Percentiles rank a stretch among this genome's conserved stretches.
phyloP scores from a whole-genome alignment of 1,139 yeast genomes.

The Saccharomyces hybrid region DNA sequence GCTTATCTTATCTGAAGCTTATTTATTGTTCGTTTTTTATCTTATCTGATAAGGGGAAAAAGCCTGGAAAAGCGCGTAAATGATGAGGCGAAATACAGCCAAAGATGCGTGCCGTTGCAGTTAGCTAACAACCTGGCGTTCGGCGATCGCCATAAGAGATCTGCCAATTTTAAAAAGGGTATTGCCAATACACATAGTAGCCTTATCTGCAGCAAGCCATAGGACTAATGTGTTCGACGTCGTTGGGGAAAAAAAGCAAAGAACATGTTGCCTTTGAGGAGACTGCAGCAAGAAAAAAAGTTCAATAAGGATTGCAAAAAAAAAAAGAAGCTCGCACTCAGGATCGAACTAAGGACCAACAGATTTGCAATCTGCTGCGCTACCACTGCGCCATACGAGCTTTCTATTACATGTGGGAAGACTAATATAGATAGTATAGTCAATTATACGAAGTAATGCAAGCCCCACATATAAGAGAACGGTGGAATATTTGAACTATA shows the following conservation, averaged over 20 bases:
- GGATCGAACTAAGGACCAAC: constrained; percentile 84
- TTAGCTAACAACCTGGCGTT: neutral
- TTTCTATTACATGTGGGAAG: neutral
- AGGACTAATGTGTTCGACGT: neutral
- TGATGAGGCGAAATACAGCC: neutral
- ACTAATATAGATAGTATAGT: too few species aligned
- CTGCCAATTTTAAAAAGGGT: neutral
- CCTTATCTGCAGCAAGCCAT: neutral
- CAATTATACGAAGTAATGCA: too few species aligned
- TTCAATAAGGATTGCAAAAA: neutral
- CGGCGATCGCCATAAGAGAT: neutral
- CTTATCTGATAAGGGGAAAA: neutral
- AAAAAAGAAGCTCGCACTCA: constrained; percentile 56
- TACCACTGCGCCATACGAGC: constrained; percentile 86
- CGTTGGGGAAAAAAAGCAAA: neutral
- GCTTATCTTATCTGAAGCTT: neutral
- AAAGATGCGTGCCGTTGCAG: neutral
- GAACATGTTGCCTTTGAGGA: neutral
- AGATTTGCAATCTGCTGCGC: constrained; percentile 91
- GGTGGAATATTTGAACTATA: too few species aligned
- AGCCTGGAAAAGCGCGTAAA: neutral
- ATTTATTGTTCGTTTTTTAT: neutral
- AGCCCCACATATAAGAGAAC: too few species aligned
- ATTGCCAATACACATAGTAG: neutral
- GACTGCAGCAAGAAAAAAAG: neutral